A percentile compares a stretch with the other conserved stretches of the same genome.
Conservation (phyloP, 495 filamentous ascomycete species). For the Penicillium macrosclerotiorum region DNA sequence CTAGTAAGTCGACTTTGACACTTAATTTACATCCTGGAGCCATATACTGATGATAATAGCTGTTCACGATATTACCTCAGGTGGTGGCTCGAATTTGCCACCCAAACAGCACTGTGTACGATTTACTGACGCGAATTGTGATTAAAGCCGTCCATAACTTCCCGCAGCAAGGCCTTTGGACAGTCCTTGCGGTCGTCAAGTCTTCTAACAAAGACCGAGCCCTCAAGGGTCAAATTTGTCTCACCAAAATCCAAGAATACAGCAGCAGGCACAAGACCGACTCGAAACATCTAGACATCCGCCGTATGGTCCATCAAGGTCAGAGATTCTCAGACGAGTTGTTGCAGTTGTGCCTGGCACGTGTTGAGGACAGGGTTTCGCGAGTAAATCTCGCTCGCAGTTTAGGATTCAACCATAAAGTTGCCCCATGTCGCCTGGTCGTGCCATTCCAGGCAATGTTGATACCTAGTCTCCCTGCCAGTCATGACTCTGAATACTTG, state of each 20-base stretch:
- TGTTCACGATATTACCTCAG: conserved; percentile 90
- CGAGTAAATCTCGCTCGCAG: conserved; percentile 70
- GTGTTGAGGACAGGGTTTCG: conserved; percentile 64
- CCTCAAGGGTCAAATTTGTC: conserved; percentile 44
- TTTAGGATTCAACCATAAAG: conserved; percentile 79
- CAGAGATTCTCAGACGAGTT: conserved; percentile 83
- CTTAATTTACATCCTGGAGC: background rate
- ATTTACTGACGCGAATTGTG: conserved; percentile 72
- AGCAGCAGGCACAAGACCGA: conserved; percentile 45
- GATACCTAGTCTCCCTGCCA: conserved; percentile 75
- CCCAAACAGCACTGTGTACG: conserved; percentile 71
- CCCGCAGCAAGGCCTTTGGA: conserved; percentile 94
- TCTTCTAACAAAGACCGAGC: conserved; percentile 51
- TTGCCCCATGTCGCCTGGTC: conserved; percentile 78
- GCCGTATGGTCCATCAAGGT: conserved; percentile 67
- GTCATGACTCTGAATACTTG: conserved; percentile 63
- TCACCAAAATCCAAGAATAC: conserved; percentile 50
- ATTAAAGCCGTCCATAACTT: conserved; percentile 73
- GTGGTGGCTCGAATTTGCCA: conserved; percentile 90
- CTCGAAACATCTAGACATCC: conserved; percentile 53
- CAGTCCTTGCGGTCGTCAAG: conserved; percentile 75
- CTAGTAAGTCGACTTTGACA: conserved; percentile 36
- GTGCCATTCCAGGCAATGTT: conserved; percentile 84
- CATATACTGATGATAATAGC: conserved; percentile 36
- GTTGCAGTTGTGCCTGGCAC: conserved; percentile 73